Evolutionary conservation across 2,329 filamentous ascomycete species (phyloP), one percentile per base, ranked within the genome.

Genomic region (Cladorrhinum sp.): DNA sequence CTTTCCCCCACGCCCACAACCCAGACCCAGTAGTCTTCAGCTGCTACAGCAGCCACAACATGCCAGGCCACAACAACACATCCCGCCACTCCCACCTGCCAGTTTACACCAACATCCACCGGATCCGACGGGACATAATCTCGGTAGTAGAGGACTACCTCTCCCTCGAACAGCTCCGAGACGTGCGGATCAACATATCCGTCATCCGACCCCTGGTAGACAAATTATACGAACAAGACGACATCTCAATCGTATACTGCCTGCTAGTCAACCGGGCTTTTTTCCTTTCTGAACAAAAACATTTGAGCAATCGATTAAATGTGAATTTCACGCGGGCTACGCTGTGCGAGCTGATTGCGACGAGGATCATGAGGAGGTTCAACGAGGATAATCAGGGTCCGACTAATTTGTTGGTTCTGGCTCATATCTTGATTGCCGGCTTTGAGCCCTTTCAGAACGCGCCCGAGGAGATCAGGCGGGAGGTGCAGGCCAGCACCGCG

Each of bases 381-480:
- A 88, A 90, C 67, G 91, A 95, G 75, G 87, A 92, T 67, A 86
- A 90, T 61, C 83, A 86, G 14, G 90, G 89, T 4, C 79, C 86
- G 0, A 80, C 86, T 24, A 90, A 90, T 1, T 80, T 95, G 12
- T 78, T 95, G 3, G 78, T 91, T 21, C 80, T 95, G 5, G 86
- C 91, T 5, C 90, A 93, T 67, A 88, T 95, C 30, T 82, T 95
- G 20, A 89, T 96, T 14, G 89, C 90, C 16, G 89, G 90, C 14
- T 95, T 96, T 68, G 88, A 92, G 68, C 91, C 91, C 1, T 95
- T 95, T 68, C 91, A 95, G 74, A 91, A 91, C 66, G 90, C 90
- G 0, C 91, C 91, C 0, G 76, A 80, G 1, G 82, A 89, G 59
- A 82, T 93, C 46, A 80, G 84, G 36, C 77, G 80, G 16, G 81